Base-by-base conservation (phyloP, 257 asterid species). In the Nicotiana noctiflora region DNA sequence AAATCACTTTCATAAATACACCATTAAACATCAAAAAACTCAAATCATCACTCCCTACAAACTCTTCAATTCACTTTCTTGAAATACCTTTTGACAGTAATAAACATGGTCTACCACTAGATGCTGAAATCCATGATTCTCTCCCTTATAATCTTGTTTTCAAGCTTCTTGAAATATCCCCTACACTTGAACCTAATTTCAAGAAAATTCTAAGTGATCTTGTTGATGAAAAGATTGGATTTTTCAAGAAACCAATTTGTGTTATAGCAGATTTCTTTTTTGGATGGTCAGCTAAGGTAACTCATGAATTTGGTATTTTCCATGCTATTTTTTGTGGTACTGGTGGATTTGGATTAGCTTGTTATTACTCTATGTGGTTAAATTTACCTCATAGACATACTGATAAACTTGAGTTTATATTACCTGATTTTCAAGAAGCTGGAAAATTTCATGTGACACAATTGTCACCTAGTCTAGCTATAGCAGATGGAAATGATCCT, bases 361-460 rank as follows among this genome's bases (percentile, higher is more conserved):
- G 94, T 79, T 88, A 84, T 82, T 84, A 86, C 80, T 89, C 97
- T 59, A 72, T 84, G 83, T 92, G 93, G 93, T 37, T 92, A 21
- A 84, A 84, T 74, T 82, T 92, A 31, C 97, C 97, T 11, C 95
- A 88, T 10, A 86, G 80, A 44, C 12, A 80, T 8, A 34, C 60
- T 4, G 87, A 82, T 3, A 70, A 66, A 18, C 84, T 70, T 7
- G 97, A 92, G 79, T 92, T 90, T 66, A 21, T 40, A 62, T 37
- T 92, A n/a, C 92, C 97, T 46, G 93, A 90, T 85, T 90, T 89
- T 75, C 89, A 89, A 1, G 90, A 92, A 82, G 93, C 93, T 46
- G 92, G 92, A 12, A 82, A 56, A 0, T 81, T 92, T 66, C 91
- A 90, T 52, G 82, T 87, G 8, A 82, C 84, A 32, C 94, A 90